Evolutionary conservation across 2,329 filamentous ascomycete species (phyloP), one percentile per base, ranked within the genome.

Genomic region (Daldinia eschscholtzii): DNA sequence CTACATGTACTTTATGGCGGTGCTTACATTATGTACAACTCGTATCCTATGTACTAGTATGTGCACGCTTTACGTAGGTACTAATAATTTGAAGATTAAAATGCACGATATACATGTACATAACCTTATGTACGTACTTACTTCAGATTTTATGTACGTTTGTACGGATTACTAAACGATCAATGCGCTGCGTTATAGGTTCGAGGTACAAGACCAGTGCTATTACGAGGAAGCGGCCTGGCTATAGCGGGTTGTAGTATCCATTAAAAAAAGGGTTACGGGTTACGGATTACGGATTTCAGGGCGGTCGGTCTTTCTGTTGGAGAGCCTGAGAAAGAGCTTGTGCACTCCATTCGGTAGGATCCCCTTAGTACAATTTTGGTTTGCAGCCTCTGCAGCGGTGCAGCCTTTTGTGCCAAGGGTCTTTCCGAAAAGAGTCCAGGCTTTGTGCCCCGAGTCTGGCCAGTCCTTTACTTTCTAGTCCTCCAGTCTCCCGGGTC

Each of bases 401-500:
- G 64, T 63, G 60, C 64, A 64, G 61, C 64, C 70, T 70, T 70
- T 68, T 23, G 59, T 67, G 61, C 61, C 67, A 57, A 72, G 71
- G 71, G 66, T 71, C 61, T 64, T 71, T 68, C 71, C 71, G 71
- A 72, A 72, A 59, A 68, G 64, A 62, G 68, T 63, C 59, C 61
- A 68, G 53, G 56, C 64, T 69, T 68, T 71, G 66, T 72, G 61
- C 57, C 57, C 62, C 63, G 61, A 64, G 63, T 65, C 58, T 61
- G 61, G 46, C 46, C 46, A 44, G 55, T 57, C 37, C 55, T 44
- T 42, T 57, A 7, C 12, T 23, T 41, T 18, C 26, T 4, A 52
- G 37, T 42, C 26, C 52, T 46, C 26, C n/a, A 42, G 44, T 48
- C 57, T 59, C 57, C 57, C 20, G 20, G 50, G 35, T 52, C 44